Evolutionary conservation across 345 rosid species (phyloP).

Genomic region (Lepidium aucheri): DNA sequence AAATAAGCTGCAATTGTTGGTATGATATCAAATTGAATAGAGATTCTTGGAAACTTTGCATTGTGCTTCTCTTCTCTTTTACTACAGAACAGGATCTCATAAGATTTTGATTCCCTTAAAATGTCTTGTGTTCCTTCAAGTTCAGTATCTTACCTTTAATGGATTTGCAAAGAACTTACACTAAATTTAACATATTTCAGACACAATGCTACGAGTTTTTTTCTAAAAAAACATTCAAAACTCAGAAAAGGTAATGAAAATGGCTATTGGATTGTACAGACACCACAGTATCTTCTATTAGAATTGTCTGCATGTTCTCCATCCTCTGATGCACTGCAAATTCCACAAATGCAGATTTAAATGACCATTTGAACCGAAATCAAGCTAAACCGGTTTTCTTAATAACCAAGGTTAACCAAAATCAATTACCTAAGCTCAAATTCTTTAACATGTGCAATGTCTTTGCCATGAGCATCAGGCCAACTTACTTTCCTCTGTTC

Average conservation of each 20-base stretch:
- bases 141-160: neutral
- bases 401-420: neutral
- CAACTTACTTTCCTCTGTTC: conserved; percentile 66
- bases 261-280: conserved; percentile 57
- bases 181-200: neutral
- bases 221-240: neutral
- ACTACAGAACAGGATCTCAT: neutral
- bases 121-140: neutral
- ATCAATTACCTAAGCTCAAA: conserved; percentile 53
- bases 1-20: conserved; percentile 12
- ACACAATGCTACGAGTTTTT: neutral
- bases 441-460: conserved; percentile 69
- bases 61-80: neutral
- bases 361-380: neutral
- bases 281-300: conserved; percentile 39
- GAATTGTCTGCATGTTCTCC: conserved; percentile 45
- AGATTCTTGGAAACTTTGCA: neutral
- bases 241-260: neutral
- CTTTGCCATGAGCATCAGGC: conserved; percentile 74
- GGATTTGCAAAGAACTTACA: neutral
- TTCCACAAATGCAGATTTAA: neutral
- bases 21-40: neutral
- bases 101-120: neutral
- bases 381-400: neutral
- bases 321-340: conserved; percentile 45